Base-by-base conservation (phyloP, 441 rosid genomes). In the Hura crepitans region DNA sequence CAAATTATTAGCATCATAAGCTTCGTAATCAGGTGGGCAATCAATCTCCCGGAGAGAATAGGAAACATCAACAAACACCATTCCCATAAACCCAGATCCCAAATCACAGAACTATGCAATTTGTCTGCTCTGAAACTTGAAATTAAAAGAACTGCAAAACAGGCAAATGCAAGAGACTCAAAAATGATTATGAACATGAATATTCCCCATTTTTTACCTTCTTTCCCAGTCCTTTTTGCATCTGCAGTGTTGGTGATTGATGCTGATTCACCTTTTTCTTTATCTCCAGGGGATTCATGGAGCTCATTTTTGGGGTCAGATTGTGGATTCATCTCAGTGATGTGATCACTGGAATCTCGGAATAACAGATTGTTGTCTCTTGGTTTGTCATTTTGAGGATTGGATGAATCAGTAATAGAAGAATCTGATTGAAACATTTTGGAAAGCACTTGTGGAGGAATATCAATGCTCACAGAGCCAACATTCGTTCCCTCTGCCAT, bases 61-160 rank as follows among this genome's bases (percentile, higher is more conserved):
- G 83, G 83, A 33, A 85, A 56, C 9, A 83, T 69, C 43, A 86
- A 72, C 51, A 78, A 78, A 66, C 81, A 82, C 86, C 85, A 84
- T 82, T 83, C 85, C 89, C 87, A 88, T 47, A 83, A 45, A 14
- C 77, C 77, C 69, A 82, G 76, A 23, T 82, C 65, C 89, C 85
- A 80, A 64, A 86, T 64, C 55, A 49, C 25, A 18, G 73, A 20
- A 42, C 68, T 46, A 20, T 77, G 35, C 81, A 84, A 62, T 53
- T 27, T 50, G 2, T 83, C 75, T 15, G 75, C 28, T 0, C 81
- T 82, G 72, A 83, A 85, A 75, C 91, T 86, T 65, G 87, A 86
- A 66, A 86, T 71, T 71, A 90, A 74, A 77, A 81, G 42, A 22
- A 72, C 83, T 1, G 82, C 22, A 37, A 85, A 70, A 62, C 58